These are phyloP conservation scores for Naumovozyma dairenensis DNA, from an alignment of 805 yeast species.

Conservation along the genomic window DNA sequence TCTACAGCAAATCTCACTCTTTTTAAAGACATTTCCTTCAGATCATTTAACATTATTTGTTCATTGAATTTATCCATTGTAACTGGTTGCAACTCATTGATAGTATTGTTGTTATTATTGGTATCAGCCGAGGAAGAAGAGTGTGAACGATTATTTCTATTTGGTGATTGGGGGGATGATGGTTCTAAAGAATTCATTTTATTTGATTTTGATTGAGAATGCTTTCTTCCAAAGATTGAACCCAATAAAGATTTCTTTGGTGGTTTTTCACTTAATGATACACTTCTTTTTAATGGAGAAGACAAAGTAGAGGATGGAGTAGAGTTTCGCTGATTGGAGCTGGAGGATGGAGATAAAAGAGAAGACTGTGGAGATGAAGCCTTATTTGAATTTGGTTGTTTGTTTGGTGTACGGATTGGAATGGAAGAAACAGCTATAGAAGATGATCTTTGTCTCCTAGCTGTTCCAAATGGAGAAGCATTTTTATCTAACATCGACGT, in stretches of 20 bases:
- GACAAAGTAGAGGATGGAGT: background rate
- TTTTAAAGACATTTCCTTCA: slow-evolving; percentile 33
- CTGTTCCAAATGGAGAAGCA: too few relatives aligned
- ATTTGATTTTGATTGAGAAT: slow-evolving; percentile 1
- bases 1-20: slow-evolving; percentile 74
- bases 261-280: slow-evolving; percentile 19
- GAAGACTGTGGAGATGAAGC: too few relatives aligned
- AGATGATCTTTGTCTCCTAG: slow-evolving; percentile 8
- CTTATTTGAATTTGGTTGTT: too few relatives aligned
- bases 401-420: too few relatives aligned
- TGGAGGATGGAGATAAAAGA: too few relatives aligned
- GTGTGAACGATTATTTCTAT: background rate
- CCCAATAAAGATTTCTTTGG: slow-evolving; percentile 20
- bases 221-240: slow-evolving; percentile 20
- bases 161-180: slow-evolving; percentile 1
- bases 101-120: too few relatives aligned
- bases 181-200: background rate
- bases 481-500: too few relatives aligned
- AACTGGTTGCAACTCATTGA: too few relatives aligned
- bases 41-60: background rate
- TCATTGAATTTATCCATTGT: too few relatives aligned
- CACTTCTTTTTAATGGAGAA: slow-evolving; percentile 6
- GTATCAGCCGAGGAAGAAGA: slow-evolving; percentile 5
- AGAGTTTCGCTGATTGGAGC: too few relatives aligned
- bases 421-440: slow-evolving; percentile 11